Conservation (phyloP, 257 asterid genomes). For the Paulownia fortunei region DNA sequence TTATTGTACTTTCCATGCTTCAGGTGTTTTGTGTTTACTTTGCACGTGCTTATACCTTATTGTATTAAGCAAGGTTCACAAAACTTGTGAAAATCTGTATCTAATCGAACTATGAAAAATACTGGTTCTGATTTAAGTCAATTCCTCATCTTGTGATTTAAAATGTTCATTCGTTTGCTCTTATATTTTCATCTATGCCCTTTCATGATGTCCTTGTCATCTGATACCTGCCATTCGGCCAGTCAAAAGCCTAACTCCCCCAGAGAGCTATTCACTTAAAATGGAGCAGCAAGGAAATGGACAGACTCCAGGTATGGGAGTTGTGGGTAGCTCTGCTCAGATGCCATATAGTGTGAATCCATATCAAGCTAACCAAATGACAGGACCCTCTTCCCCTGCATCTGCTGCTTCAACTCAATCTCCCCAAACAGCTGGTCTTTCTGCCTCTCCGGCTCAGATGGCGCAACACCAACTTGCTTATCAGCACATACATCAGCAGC, state of each 20-base stretch:
- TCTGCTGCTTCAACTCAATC: slow-evolving; percentile 66
- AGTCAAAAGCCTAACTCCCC: slow-evolving; percentile 26
- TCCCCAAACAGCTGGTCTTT: slow-evolving; percentile 74
- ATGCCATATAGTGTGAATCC: slow-evolving; percentile 65
- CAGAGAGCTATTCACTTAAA: slow-evolving; percentile 24
- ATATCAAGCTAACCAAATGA: slow-evolving; percentile 79
- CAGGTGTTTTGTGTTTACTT: background rate
- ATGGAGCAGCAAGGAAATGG: slow-evolving; percentile 98
- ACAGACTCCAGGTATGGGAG: slow-evolving; percentile 72
- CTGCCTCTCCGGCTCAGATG: slow-evolving; percentile 82
- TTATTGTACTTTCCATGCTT: slow-evolving; percentile 13
- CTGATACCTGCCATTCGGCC: background rate
- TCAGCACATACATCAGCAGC: slow-evolving; percentile 96
- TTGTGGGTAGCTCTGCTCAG: slow-evolving; percentile 66
- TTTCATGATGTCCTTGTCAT: slow-evolving; percentile 4
- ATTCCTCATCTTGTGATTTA: background rate
- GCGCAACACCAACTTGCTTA: slow-evolving; percentile 92
- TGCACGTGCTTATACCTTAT: background rate
- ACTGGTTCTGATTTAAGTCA: background rate
- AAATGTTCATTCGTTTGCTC: background rate
- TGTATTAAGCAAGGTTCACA: background rate
- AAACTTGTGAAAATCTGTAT: background rate
- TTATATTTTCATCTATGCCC: background rate
- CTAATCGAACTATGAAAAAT: background rate
- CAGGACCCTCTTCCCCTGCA: slow-evolving; percentile 61